Base-by-base conservation (phyloP, 371 early-diverging fungal genomes). In the Coemansia linderi region DNA sequence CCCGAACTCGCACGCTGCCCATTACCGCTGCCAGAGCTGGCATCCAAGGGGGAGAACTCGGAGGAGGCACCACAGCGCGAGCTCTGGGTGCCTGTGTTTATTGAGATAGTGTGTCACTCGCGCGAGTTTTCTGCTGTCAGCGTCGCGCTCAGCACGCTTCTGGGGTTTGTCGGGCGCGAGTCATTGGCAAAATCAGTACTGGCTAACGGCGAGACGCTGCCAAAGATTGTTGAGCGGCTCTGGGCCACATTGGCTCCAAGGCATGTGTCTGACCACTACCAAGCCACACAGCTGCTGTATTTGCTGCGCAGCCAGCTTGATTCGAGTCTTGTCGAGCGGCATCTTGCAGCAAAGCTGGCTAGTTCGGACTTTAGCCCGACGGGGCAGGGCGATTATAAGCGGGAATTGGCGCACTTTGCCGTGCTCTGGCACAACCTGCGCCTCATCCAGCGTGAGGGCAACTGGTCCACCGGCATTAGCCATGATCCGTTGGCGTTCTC, bases 281-380 rank as follows among this genome's bases (percentile, higher is more conserved):
- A 90, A 1, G 86, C 86, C 0, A 86, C 87, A 0, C 84, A 90
- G 41, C 77, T 93, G 5, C 69, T 93, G 10, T 91, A 89, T 88
- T 72, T 83, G 44, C 71, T 92, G 52, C 84, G 85, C 44, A 80
- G 83, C 46, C 73, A 85, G 1, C 83, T 87, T 0, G 77, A 75
- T 12, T 75, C 89, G 2, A 78, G 74, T 13, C 83, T 81, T 17
- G 85, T 91, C 1, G 92, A 91, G 65, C 83, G 87, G 0, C 82
- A 85, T 9, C 72, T 92, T 17, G 84, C 88, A 0, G 79, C 81
- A 1, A 87, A 86, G 40, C 73, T 92, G 17, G 83, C 86, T 4
- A 64, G 71, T 3, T 68, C 82, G 0, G 82, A 84, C 10, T 40
- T 50, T 24, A n/a, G 31, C 38, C 29, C 2, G 37, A 3, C 15